Evolutionary conservation across 2,329 filamentous ascomycete species (phyloP).

Genomic region (Penicillium sp.): DNA sequence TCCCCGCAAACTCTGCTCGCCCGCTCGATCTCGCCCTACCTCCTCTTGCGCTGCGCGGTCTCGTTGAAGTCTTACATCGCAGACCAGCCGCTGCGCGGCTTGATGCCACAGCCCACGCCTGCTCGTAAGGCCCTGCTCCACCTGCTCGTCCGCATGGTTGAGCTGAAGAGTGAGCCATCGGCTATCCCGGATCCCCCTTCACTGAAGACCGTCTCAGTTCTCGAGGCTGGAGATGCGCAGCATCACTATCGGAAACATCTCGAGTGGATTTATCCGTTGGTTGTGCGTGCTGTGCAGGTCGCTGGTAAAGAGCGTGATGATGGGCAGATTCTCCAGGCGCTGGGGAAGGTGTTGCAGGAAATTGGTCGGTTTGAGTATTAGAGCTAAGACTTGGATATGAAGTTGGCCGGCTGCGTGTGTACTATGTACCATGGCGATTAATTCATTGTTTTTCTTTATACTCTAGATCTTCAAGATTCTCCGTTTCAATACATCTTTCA

Average conservation of each 20-base stretch:
- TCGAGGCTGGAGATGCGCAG: constrained; percentile 48
- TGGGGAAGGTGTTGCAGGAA: constrained; percentile 61
- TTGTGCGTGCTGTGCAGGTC: constrained; percentile 38
- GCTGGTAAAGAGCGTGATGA: constrained; percentile 42
- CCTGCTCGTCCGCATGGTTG: constrained; percentile 64
- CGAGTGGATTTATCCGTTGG: constrained; percentile 74
- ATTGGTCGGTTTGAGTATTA: constrained; percentile 47
- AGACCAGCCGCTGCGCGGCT: constrained; percentile 84
- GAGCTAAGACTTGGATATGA: not conserved
- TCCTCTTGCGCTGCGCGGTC: constrained; percentile 77
- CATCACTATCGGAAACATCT: constrained; percentile 67
- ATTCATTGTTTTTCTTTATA: not conserved
- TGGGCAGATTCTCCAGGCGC: constrained; percentile 44
- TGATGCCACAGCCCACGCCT: constrained; percentile 81
- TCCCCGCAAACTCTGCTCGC: constrained; percentile 60
- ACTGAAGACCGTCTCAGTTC: constrained; percentile 11
- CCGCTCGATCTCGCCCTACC: constrained; percentile 71
- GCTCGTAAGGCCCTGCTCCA: constrained; percentile 77
- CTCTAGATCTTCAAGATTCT: not conserved
- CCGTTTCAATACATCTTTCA: not conserved
- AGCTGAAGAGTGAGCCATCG: constrained; percentile 65
- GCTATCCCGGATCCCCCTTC: constrained; percentile 58
- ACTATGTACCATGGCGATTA: not conserved
- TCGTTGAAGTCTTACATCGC: constrained; percentile 82
- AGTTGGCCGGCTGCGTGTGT: not conserved